These are phyloP conservation scores for Camellia lanceoleosa DNA, from an alignment of 148 eudicot genomes.

Conservation along the genomic window DNA sequence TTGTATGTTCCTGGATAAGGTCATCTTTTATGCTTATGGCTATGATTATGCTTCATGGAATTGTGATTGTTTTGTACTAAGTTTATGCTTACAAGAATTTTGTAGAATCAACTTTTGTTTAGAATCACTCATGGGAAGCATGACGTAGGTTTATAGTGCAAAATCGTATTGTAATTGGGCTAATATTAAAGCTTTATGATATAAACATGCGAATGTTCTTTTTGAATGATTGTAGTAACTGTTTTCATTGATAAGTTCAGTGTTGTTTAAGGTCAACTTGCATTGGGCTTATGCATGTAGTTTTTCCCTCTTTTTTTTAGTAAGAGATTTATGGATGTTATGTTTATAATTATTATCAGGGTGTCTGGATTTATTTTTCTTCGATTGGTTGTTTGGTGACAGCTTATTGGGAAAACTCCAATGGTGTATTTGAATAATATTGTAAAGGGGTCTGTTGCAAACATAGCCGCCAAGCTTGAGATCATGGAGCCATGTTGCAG, in stretches of 20 bases:
- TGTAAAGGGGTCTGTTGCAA: constrained; percentile 74
- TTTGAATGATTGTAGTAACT: neutral
- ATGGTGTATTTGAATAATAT: constrained; percentile 91
- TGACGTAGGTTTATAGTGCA: neutral
- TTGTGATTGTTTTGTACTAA: neutral
- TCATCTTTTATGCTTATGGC: neutral
- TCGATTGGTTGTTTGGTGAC: constrained; percentile 21
- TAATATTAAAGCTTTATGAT: neutral
- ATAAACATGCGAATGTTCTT: neutral
- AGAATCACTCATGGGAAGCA: neutral
- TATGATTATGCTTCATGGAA: neutral
- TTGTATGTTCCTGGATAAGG: neutral
- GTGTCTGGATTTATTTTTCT: constrained; percentile 3
- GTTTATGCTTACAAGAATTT: neutral
- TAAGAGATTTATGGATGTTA: neutral
- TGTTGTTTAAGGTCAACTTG: neutral
- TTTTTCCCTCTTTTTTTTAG: neutral
- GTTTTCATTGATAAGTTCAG: neutral
- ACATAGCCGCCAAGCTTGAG: constrained; percentile 96
- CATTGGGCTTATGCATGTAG: neutral
- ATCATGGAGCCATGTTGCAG: constrained; percentile 99
- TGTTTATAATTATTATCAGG: neutral
- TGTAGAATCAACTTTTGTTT: neutral
- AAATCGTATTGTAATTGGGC: neutral
- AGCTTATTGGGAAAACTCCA: constrained; percentile 97